Evolutionary conservation across 495 filamentous ascomycete species (phyloP), one percentile per base, ranked within the genome.

Genomic region (Penicillium turbatum): DNA sequence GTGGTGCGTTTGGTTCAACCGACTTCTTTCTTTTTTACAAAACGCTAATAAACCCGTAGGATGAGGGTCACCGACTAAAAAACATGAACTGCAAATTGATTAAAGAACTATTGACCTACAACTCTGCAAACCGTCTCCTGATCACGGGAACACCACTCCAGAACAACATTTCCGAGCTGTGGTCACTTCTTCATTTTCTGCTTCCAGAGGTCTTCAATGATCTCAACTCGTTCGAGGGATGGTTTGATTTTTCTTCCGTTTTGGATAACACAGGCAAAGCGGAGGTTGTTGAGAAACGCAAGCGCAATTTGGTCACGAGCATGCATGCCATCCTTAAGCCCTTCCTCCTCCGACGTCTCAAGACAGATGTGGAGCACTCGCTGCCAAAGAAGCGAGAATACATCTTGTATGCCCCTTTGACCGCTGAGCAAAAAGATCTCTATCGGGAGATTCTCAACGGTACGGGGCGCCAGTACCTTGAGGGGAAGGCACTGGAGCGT

Each of bases 381-480:
- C 71, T 98, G n/a, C 93, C 93, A 0, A 90, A 90, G 69, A 98
- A 98, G 73, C 83, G 93, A 31, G 93, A 98, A 67, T 98, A 98
- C 64, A 86, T 98, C 16, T 71, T 98, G 6, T 97, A 88, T 54
- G 92, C 93, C 5, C 93, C 92, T 0, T 79, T 98, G 57, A 95
- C 90, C 0, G 74, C 84, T 13, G 86, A 87, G 51, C 93, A 98
- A 61, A 87, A 90, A 29, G 93, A 96, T 48, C 74, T 97, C 6
- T 97, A 98, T 63, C 85, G 89, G 38, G 89, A 84, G 21, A 89
- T 96, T 50, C 81, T 83, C 37, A 86, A 89, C 56, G 88, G 88
- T 47, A 86, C 84, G 19, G 89, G 89, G 6, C 80, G 92, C 21
- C 72, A 83, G 6, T 92, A 91, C 53, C 75, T 98, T 16, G 92